Conservation (phyloP, 192 early-diverging fungal genomes). For the Powellomyces hirtus region DNA sequence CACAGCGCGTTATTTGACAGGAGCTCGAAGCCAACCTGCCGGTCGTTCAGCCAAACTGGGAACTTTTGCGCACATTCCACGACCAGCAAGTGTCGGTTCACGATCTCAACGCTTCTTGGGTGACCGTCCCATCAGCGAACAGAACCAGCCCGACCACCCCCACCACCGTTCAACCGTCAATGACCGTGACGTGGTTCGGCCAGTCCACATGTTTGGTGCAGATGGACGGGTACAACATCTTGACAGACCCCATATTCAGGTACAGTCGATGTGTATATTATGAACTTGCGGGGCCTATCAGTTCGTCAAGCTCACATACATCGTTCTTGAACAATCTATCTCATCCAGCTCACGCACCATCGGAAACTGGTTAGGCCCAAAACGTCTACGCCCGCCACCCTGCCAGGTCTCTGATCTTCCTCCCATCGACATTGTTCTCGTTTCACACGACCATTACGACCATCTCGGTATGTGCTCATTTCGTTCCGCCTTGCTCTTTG, state of each 20-base stretch:
- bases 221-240: conserved; percentile 51
- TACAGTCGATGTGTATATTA: no score
- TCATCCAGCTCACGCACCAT: conserved; percentile 37
- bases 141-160: no score
- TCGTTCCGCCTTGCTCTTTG: neutral
- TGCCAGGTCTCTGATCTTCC: conserved; percentile 46
- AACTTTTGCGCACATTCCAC: conserved; percentile 22
- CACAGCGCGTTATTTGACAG: no score
- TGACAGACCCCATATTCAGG: conserved; percentile 56
- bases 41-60: conserved; percentile 30
- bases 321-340: no score
- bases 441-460: conserved; percentile 59
- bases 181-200: conserved; percentile 39
- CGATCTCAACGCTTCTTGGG: conserved; percentile 12
- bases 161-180: conserved; percentile 8
- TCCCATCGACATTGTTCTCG: conserved; percentile 51
- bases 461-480: conserved; percentile 39
- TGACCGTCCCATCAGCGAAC: neutral
- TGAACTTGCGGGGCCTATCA: no score
- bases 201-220: conserved; percentile 58
- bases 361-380: conserved; percentile 44
- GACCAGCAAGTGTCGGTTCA: neutral
- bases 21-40: conserved; percentile 30
- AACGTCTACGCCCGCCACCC: conserved; percentile 50
- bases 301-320: no score